Conservation (phyloP, 352 stramenopile species). For the Globisporangium mamillatum region DNA sequence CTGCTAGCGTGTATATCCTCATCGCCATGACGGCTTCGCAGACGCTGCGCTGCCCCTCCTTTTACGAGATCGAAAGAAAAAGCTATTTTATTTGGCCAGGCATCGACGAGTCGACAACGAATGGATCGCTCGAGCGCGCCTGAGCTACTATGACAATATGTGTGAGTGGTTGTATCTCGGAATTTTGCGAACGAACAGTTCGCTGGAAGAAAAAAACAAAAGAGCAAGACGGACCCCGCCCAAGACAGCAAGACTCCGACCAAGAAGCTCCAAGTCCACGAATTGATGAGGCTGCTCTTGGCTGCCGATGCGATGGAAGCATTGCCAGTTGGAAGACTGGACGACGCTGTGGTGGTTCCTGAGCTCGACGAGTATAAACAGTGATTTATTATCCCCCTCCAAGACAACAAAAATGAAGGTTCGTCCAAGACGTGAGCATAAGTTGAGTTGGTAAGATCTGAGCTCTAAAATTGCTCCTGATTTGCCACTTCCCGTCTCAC, state of each 20-base stretch:
- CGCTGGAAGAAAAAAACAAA: constrained; percentile 8
- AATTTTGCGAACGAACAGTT: constrained; percentile 6
- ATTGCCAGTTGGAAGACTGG: background rate
- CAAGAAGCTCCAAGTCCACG: background rate
- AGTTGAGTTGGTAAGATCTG: background rate
- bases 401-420: constrained; percentile 11
- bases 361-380: constrained; percentile 4
- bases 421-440: constrained; percentile 4
- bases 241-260: constrained; percentile 3
- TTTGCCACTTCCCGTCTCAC: background rate
- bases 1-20: background rate
- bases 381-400: background rate
- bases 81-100: constrained; percentile 21
- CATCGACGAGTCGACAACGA: constrained; percentile 2
- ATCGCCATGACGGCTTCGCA: too few relatives aligned
- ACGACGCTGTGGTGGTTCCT: background rate
- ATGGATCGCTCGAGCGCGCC: constrained; percentile 8
- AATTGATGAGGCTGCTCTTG: background rate
- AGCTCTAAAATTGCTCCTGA: constrained; percentile 2
- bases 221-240: background rate
- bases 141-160: constrained; percentile 9
- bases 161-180: constrained; percentile 6
- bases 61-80: constrained; percentile 12
- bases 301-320: background rate
- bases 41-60: background rate